phyloP scores from a whole-genome alignment of 1,139 yeast species.

The Candida sanyaensis region DNA sequence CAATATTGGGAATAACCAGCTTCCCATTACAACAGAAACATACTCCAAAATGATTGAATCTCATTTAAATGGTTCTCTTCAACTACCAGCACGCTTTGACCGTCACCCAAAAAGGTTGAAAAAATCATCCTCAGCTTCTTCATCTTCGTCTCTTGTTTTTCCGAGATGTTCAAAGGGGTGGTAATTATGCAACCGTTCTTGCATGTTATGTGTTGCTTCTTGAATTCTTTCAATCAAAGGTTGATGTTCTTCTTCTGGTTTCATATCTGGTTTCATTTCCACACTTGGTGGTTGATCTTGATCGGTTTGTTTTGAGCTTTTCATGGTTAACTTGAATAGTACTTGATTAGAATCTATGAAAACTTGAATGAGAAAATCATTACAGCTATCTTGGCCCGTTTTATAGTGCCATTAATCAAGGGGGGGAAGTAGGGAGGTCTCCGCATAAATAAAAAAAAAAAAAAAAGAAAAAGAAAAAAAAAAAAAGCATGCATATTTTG shows the following conservation, averaged over 20 bases:
- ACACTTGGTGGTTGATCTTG: background rate
- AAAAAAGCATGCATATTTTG: background rate
- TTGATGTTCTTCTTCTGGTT: background rate
- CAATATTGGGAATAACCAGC: background rate
- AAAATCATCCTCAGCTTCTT: conserved; percentile 11
- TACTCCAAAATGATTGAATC: conserved; percentile 12
- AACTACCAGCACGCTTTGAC: background rate
- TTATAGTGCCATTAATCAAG: too few species aligned
- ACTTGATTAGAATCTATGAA: too few species aligned
- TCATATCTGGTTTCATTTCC: background rate
- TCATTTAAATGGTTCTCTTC: conserved; percentile 1
- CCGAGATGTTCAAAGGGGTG: conserved; percentile 11
- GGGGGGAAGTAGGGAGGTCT: background rate
- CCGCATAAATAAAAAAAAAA: background rate
- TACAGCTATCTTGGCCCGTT: background rate
- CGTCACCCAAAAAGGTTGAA: conserved; percentile 16
- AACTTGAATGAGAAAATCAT: background rate
- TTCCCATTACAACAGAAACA: conserved; percentile 8
- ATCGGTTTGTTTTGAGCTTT: background rate
- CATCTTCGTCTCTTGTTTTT: conserved; percentile 6
- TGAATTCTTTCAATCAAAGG: conserved; percentile 2
- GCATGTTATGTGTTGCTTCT: conserved; percentile 6
- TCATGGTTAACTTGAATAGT: background rate
- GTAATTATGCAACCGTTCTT: conserved; percentile 8
- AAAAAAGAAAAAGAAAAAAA: background rate